phyloP scores from a whole-genome alignment of 225 moss, liverwort and hornwort species.

The Bryum argenteum region DNA sequence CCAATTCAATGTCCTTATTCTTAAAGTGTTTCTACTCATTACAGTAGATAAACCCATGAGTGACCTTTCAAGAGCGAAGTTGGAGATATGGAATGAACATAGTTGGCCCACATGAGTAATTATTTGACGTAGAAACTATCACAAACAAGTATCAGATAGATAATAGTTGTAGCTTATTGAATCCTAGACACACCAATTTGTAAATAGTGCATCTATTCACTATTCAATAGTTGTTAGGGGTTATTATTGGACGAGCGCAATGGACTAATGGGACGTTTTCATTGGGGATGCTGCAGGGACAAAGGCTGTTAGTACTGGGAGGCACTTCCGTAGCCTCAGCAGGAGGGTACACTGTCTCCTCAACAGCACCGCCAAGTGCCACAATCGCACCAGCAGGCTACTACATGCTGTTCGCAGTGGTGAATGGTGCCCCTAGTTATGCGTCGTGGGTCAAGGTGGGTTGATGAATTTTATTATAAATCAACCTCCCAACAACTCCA shows the following conservation, averaged over 20 bases:
- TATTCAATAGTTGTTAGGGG: too few relatives aligned
- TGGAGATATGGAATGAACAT: too few relatives aligned
- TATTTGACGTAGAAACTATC: too few relatives aligned
- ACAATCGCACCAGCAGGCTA: constrained; percentile 53
- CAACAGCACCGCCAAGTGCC: constrained; percentile 45
- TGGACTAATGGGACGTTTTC: not conserved
- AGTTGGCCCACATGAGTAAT: too few relatives aligned
- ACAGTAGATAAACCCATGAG: too few relatives aligned
- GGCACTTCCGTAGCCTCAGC: constrained; percentile 6
- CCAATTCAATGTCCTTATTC: too few relatives aligned
- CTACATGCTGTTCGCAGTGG: constrained; percentile 61
- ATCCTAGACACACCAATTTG: too few relatives aligned
- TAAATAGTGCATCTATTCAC: too few relatives aligned
- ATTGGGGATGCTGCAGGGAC: constrained; percentile 37
- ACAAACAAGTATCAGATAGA: too few relatives aligned
- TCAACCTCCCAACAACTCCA: not conserved
- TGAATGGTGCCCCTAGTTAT: constrained; percentile 35
- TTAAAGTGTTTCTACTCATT: too few relatives aligned
- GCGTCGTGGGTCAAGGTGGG: constrained; percentile 41
- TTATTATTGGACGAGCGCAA: not conserved
- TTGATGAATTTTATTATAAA: not conserved
- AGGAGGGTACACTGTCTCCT: constrained; percentile 29
- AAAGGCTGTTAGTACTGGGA: constrained; percentile 39
- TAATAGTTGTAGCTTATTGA: too few relatives aligned
- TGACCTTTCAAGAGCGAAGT: too few relatives aligned